A percentile compares a stretch with the other conserved stretches of the same genome.
Conservation (phyloP, 805 yeast genomes). For the Teunomyces cretensis region DNA sequence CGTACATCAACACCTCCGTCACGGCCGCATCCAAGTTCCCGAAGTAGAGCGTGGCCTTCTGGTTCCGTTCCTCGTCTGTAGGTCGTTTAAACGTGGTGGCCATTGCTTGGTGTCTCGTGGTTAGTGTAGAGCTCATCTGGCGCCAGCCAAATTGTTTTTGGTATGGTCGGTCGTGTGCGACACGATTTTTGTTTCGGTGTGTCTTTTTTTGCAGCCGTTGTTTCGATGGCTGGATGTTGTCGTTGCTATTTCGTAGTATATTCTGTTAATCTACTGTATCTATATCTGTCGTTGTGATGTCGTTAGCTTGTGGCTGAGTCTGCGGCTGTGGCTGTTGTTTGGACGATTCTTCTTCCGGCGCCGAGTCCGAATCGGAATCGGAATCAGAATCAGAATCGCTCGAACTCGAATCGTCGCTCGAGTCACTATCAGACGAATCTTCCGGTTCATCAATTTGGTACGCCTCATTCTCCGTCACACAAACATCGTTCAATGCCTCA, state of each 20-base stretch:
- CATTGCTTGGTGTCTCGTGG: neutral
- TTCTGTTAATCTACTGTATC: neutral
- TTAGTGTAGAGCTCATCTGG: too few species aligned
- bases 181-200: neutral
- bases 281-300: neutral
- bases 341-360: slow-evolving; percentile 37
- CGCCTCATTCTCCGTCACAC: slow-evolving; percentile 1
- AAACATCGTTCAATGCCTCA: neutral
- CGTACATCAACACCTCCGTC: slow-evolving; percentile 70
- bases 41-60: slow-evolving; percentile 66
- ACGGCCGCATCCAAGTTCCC: slow-evolving; percentile 82
- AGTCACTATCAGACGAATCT: neutral
- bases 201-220: neutral
- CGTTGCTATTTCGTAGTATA: too few species aligned
- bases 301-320: too few species aligned
- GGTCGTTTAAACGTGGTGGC: slow-evolving; percentile 7
- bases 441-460: neutral
- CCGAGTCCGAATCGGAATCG: slow-evolving; percentile 22
- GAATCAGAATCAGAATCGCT: slow-evolving; percentile 9
- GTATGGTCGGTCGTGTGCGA: neutral
- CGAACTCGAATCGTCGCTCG: slow-evolving; percentile 1
- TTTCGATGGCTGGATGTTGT: too few species aligned
- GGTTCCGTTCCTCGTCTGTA: slow-evolving; percentile 53
- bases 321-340: slow-evolving; percentile 9
- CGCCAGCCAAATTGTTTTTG: too few species aligned